Conservation (phyloP, 1,284 basidiomycete species). For the Sutorius eximius region DNA sequence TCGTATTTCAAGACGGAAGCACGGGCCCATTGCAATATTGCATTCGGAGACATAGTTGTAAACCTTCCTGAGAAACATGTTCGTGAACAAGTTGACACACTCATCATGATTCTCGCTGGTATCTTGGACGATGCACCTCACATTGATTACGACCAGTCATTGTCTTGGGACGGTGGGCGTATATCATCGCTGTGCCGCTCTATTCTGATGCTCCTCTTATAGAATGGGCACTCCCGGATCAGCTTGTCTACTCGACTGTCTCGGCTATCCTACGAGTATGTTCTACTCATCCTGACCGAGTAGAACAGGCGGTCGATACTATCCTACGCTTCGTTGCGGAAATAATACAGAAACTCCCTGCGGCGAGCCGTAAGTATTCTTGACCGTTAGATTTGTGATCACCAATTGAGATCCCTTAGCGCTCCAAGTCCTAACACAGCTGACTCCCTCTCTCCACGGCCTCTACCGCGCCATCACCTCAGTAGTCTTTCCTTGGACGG, state of each 20-base stretch:
- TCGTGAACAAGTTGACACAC: constrained; percentile 45
- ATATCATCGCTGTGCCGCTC: background rate
- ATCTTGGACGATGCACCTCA: constrained; percentile 68
- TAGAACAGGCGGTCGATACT: constrained; percentile 49
- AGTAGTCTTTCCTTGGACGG: constrained; percentile 72
- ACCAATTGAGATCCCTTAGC: constrained; percentile 42
- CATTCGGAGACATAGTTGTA: constrained; percentile 71
- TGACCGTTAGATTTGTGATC: background rate
- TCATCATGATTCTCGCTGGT: constrained; percentile 60
- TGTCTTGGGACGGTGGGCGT: constrained; percentile 73
- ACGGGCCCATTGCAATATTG: constrained; percentile 71
- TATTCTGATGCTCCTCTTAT: constrained; percentile 12
- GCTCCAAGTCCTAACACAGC: constrained; percentile 68
- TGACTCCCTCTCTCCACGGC: constrained; percentile 83
- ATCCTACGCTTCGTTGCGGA: constrained; percentile 62
- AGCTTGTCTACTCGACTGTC: constrained; percentile 73
- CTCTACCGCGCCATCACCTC: constrained; percentile 84
- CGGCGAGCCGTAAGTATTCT: constrained; percentile 50
- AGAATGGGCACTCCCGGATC: constrained; percentile 84
- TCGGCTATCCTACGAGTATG: constrained; percentile 73
- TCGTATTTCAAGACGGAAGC: constrained; percentile 48
- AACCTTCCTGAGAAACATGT: constrained; percentile 60
- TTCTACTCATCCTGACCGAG: constrained; percentile 48
- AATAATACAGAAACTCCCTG: constrained; percentile 55
- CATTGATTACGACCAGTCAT: constrained; percentile 72